phyloP scores from a whole-genome alignment of 176 grass and related monocot species.

The Hsuehochloa calcarea region DNA sequence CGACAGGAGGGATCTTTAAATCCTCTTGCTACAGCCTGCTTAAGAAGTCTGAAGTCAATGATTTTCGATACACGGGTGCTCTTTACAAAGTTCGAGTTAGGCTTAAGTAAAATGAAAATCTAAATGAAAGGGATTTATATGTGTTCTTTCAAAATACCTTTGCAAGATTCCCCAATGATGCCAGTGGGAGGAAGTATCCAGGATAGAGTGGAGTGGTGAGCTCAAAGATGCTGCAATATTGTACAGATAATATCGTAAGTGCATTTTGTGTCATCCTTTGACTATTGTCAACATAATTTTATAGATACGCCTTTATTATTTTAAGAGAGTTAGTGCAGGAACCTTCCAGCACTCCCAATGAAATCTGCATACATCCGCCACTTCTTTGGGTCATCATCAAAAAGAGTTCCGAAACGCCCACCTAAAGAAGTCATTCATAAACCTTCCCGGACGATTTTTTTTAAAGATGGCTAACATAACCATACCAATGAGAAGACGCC shows the following conservation, averaged over 20 bases:
- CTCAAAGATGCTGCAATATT: conserved; percentile 79
- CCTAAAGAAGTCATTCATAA: conserved; percentile 50
- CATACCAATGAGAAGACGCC: conserved; percentile 88
- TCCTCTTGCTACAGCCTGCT: conserved; percentile 87
- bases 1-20: conserved; percentile 87
- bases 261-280: conserved; percentile 9
- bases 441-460: conserved; percentile 1
- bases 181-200: conserved; percentile 87
- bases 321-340: conserved; percentile 18
- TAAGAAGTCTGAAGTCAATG: conserved; percentile 32
- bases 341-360: conserved; percentile 95
- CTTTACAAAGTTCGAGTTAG: neutral
- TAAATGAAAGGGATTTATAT: conserved; percentile 1
- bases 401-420: conserved; percentile 82
- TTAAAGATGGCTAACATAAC: neutral
- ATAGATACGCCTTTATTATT: neutral
- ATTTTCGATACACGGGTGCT: conserved; percentile 9
- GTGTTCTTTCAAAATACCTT: conserved; percentile 59
- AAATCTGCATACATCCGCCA: conserved; percentile 99
- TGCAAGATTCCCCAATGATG: conserved; percentile 87
- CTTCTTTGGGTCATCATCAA: conserved; percentile 92
- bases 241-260: conserved; percentile 21
- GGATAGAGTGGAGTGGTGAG: conserved; percentile 78
- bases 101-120: conserved; percentile 4
- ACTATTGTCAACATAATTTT: neutral